Evolutionary conservation across 192 early-diverging fungal genomes (phyloP).

Genomic region (Neocallimastix lanati): DNA sequence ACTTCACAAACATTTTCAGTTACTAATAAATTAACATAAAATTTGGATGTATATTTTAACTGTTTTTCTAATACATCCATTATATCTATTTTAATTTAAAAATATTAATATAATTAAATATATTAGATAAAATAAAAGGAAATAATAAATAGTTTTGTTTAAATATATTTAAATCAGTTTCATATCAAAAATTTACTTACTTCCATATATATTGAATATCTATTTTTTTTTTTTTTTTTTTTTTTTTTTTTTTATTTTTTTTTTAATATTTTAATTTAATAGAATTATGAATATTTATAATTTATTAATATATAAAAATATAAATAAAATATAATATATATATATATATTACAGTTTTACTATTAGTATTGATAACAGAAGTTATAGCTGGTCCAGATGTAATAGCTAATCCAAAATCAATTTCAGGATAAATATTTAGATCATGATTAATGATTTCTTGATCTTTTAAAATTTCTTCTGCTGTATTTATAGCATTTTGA

Average conservation of each 20-base stretch:
- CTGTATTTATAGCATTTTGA: neutral
- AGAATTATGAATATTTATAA: too few relatives aligned
- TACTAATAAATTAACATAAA: neutral
- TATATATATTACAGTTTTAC: neutral
- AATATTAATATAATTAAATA: too few relatives aligned
- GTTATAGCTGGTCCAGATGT: neutral
- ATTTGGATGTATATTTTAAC: neutral
- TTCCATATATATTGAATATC: neutral
- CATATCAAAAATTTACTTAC: too few relatives aligned
- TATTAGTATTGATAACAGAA: neutral
- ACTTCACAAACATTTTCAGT: neutral
- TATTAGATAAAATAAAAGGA: too few relatives aligned
- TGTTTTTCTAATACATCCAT: neutral
- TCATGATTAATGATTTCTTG: neutral
- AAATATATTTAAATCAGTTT: too few relatives aligned
- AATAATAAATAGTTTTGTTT: too few relatives aligned
- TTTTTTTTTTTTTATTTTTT: too few relatives aligned
- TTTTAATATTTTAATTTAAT: too few relatives aligned
- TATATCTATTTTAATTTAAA: neutral
- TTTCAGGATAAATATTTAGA: neutral
- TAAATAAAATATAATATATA: neutral
- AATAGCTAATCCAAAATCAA: neutral
- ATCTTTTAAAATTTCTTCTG: neutral
- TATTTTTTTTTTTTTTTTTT: too few relatives aligned
- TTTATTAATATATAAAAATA: too few relatives aligned